A percentile compares a stretch with the other conserved stretches of the same genome.
phyloP scores from a whole-genome alignment of 2,329 filamentous ascomycete species.

The Alternaria consortialis region DNA sequence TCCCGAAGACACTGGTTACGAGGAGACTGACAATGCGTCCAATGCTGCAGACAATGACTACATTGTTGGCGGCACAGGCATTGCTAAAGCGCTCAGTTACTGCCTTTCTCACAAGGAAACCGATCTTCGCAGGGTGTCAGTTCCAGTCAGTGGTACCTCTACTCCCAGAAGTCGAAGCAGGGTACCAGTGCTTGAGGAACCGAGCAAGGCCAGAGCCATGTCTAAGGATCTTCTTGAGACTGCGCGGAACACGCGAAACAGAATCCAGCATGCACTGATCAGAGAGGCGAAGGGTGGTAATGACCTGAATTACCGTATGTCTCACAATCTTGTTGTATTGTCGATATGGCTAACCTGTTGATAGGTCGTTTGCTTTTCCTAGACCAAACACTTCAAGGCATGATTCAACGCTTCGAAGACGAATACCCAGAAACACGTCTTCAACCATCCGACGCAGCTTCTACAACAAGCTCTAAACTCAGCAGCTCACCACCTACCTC shows the following conservation, averaged over 20 bases:
- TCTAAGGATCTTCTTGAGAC: constrained; percentile 87
- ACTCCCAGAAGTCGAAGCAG: constrained; percentile 58
- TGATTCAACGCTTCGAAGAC: constrained; percentile 95
- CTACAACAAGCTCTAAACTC: constrained; percentile 42
- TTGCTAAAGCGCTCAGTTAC: constrained; percentile 91
- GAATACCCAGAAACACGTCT: constrained; percentile 90
- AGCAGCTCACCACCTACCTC: constrained; percentile 43
- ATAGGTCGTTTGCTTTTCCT: constrained; percentile 82
- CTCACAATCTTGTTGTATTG: background rate
- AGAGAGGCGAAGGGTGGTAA: constrained; percentile 76
- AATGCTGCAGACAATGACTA: constrained; percentile 89
- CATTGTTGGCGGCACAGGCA: constrained; percentile 92
- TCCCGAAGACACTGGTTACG: constrained; percentile 63
- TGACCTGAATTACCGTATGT: constrained; percentile 79
- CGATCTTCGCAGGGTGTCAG: constrained; percentile 54
- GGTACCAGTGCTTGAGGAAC: constrained; percentile 23
- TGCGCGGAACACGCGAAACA: constrained; percentile 84
- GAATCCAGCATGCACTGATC: constrained; percentile 83
- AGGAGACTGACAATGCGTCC: constrained; percentile 68
- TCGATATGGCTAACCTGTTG: constrained; percentile 26
- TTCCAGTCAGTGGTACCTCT: constrained; percentile 60
- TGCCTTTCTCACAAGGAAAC: constrained; percentile 84
- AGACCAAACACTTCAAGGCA: constrained; percentile 84
- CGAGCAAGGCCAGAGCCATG: constrained; percentile 71
- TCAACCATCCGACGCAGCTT: constrained; percentile 40